Conservation (phyloP, 163 green algal genomes). For the Prototheca cutis region DNA sequence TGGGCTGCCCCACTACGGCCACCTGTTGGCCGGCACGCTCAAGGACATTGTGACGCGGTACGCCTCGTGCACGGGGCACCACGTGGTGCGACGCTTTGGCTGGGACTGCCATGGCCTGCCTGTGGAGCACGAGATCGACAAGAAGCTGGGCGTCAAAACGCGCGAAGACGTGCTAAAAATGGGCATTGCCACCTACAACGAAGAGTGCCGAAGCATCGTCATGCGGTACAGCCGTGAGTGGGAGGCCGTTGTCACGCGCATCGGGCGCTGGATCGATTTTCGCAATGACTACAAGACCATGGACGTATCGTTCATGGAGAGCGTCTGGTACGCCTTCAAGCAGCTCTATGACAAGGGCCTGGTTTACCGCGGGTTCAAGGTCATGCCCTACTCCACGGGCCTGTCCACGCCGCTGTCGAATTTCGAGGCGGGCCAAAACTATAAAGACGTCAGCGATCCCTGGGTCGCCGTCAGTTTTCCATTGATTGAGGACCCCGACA, state of each 20-base stretch:
- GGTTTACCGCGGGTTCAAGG: constrained; percentile 97
- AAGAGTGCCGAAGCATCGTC: constrained; percentile 97
- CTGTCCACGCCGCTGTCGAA: constrained; percentile 92
- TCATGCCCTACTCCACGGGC: constrained; percentile 96
- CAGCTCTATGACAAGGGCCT: constrained; percentile 89
- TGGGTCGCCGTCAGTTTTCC: constrained; percentile 79
- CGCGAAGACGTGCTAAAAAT: constrained; percentile 82
- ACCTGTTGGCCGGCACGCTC: constrained; percentile 95
- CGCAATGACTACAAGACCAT: constrained; percentile 98
- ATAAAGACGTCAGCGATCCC: constrained; percentile 82
- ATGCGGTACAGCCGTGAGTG: constrained; percentile 97
- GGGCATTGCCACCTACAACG: constrained; percentile 98
- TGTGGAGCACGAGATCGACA: constrained; percentile 99
- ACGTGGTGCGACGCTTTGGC: constrained; percentile 87
- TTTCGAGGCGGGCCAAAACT: constrained; percentile 97
- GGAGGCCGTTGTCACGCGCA: constrained; percentile 79
- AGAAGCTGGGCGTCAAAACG: constrained; percentile 86
- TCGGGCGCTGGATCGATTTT: constrained; percentile 99
- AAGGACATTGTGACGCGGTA: constrained; percentile 98
- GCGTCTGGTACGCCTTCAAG: constrained; percentile 98
- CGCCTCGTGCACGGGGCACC: constrained; percentile 70
- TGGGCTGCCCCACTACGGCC: constrained; percentile 94
- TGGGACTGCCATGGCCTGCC: constrained; percentile 99
- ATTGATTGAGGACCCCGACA: constrained; percentile 53
- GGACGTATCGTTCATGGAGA: constrained; percentile 95